Percentiles rank a stretch among this genome's conserved stretches.
phyloP scores from a whole-genome alignment of 2,329 filamentous ascomycete genomes.

The Colletotrichum sp. region DNA sequence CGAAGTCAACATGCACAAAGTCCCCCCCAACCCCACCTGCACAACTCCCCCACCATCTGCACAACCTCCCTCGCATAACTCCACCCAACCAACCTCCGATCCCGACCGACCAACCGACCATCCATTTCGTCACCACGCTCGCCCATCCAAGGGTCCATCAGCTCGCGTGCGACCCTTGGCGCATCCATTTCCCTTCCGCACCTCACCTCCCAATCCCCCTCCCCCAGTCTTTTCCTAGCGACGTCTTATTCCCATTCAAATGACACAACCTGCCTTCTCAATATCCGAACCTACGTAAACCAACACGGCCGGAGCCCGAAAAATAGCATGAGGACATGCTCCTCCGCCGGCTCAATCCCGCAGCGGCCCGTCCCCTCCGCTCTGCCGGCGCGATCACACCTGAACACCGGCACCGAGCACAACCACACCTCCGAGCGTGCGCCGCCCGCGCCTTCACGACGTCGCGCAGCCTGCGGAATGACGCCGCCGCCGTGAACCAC shows the following conservation, averaged over 20 bases:
- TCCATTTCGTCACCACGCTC: slow-evolving; percentile 18
- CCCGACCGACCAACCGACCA: slow-evolving; percentile 21
- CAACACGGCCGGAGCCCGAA: slow-evolving; percentile 30
- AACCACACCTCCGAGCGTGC: neutral
- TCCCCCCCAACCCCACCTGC: neutral
- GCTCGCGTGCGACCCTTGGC: neutral
- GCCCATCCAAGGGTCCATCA: neutral
- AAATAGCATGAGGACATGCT: slow-evolving; percentile 66
- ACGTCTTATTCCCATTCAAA: neutral
- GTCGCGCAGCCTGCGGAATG: slow-evolving; percentile 30
- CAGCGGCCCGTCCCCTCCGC: slow-evolving; percentile 30
- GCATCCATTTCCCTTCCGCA: neutral
- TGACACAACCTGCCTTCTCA: neutral
- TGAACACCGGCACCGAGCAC: neutral
- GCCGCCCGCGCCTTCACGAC: slow-evolving; percentile 30
- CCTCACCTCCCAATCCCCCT: neutral
- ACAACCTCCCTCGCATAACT: slow-evolving; percentile 23
- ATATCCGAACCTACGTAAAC: neutral
- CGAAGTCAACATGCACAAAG: neutral
- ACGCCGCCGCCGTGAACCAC: slow-evolving; percentile 61
- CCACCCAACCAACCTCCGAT: slow-evolving; percentile 12
- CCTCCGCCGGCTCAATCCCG: slow-evolving; percentile 42
- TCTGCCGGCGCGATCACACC: slow-evolving; percentile 1
- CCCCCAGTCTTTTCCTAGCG: neutral
- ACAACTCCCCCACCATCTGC: neutral